Evolutionary conservation across 768 basidiomycete genomes (phyloP), one percentile per base, ranked within the genome.

Genomic region (Pisolithus sp.): DNA sequence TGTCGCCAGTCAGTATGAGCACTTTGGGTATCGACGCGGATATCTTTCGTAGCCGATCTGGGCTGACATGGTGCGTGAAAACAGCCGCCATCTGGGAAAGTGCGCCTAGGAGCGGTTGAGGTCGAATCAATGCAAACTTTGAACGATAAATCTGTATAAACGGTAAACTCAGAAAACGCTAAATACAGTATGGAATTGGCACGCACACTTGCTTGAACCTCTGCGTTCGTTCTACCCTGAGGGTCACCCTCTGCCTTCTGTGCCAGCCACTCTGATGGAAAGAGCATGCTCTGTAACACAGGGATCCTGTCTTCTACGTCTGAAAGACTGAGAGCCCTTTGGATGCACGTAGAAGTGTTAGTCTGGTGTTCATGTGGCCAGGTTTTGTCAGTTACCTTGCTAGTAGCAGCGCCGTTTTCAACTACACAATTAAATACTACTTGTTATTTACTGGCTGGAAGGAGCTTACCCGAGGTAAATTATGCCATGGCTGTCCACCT

Each of bases 81-180:
- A 60, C 82, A 1, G 89, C 86, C 13, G 70, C 73, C 79, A 86
- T 82, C 64, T 93, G 91, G 10, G 85, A 88, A 15, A 92, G 51
- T 24, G 78, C 68, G 0, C 89, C 89, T 17, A 78, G 53, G 48
- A 83, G 63, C 3, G 68, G 71, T 57, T 89, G 90, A 3, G 78
- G 79, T 31, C 74, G 76, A 2, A 84, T 82, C 7, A 77, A 67
- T 5, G 65, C 57, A 17, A 34, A 80, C 68, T 18, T 83, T 80
- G 17, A 61, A 38, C 70, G 63, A 57, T 73, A 74, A 3, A 58
- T 53, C 85, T 89, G 47, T 18, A 28, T 21, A 46, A 38, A 43
- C 38, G 31, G 36, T 34, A 20, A 46, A 1, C 26, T 20, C 17
- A 34, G 20, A 30, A 48, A 26, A 24, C 20, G 21, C 18, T 34